Evolutionary conservation across 192 early-diverging fungal genomes (phyloP), one percentile per base, ranked within the genome.

Genomic region (Glomus cerebriforme): DNA sequence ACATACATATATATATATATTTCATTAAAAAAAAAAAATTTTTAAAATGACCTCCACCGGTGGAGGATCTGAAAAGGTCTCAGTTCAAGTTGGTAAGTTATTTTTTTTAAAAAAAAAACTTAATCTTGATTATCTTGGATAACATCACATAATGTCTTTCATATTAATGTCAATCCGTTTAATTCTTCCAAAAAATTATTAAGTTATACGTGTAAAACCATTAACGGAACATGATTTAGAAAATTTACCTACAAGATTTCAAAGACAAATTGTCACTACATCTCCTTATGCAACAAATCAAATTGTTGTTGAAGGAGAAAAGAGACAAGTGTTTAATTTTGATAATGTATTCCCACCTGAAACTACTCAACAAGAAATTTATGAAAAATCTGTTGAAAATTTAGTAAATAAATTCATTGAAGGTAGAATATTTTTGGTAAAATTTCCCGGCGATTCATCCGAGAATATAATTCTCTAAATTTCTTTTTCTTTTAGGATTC

Each of bases 341-440:
- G 93, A 95, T 79, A 80, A 91, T 47, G 89, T 88, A 35, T 95
- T 91, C 82, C 90, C 88, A 7, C 79, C 89, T 0, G 81, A 85
- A 7, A 79, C 91, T 12, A 65, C 85, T 24, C 92, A 96, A 83
- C 66, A 83, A 10, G 81, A 86, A 10, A 86, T 96, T 35, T 96
- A 90, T 75, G 69, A 73, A 22, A 84, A 82, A 43, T 80, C 82
- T 75, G 82, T 83, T 65, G 79, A 83, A 59, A 63, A 82, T 17
- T 79, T 87, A 68, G 83, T 88, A 5, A 77, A 85, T 73, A 81
- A 81, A 47, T 87, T 86, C 66, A 78, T 88, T 70, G 83, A 85
- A 79, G 86, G 87, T 86, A 81, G 60, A 75, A 58, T 39, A 67
- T 71, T 59, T 45, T n/a, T 63, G 27, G 27, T 62, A 34, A 47